Base-by-base conservation (phyloP, 2,329 filamentous ascomycete species). In the Aspergillus japonicus region DNA sequence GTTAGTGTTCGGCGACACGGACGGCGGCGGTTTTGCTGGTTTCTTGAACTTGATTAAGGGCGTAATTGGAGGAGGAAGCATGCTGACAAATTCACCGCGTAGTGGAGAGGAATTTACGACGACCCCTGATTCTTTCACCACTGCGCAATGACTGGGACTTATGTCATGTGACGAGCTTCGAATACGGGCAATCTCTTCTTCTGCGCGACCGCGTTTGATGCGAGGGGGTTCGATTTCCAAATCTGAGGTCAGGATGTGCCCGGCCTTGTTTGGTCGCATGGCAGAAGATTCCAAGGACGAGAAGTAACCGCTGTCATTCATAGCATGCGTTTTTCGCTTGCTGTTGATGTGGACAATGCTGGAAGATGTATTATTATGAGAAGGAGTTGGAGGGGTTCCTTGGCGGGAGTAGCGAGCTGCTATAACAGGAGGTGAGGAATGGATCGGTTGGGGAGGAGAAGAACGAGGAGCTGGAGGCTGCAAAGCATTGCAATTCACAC, bases 281-380 rank as follows among this genome's bases (percentile, higher is more conserved):
- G 85, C 92, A 0, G 95, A 98, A 2, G 95, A 98, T 68, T 97
- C 93, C 19, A 98, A 83, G 0, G 93, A 97, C 1, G 95, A 98
- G 73, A 96, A 96, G 76, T 98, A 99, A 47, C 95, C 95, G 73
- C 94, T 98, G 76, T 99, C 95, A 70, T 90, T 91, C 81, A 96
- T 89, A 12, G 89, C 89, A 31, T 85, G 85, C 69, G 90, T 86
- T 74, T 92, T 94, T 66, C 90, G 88, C 77, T 91, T 91, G 66
- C 89, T 87, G 44, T 87, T 85, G 54, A 86, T 87, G 54, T 81
- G 79, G 33, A 79, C 82, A 48, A 83, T 83, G n/a, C 90, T 90
- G 21, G 88, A 88, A 44, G 83, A 79, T 42, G 83, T 80, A 50
- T 86, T 82, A 58, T 84, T 83, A 44, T 83, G 83, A 53, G 84